Conservation (phyloP, 192 early-diverging fungal genomes). For the Mortierella hygrophila region DNA sequence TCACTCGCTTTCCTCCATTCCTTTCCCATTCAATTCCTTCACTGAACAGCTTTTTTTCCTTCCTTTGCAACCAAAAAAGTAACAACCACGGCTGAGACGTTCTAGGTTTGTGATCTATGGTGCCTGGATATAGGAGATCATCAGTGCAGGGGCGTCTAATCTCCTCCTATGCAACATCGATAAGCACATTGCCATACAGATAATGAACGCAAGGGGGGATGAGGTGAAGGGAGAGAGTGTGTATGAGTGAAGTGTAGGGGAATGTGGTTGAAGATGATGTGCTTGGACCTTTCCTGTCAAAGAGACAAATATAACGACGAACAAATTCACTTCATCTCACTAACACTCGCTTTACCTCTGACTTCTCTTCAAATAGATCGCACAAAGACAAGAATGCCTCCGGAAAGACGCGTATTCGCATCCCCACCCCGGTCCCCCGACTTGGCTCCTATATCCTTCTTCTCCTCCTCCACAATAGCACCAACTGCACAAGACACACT, state of each 20-base stretch:
- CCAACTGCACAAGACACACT: background rate
- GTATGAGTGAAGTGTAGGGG: background rate
- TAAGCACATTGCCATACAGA: background rate
- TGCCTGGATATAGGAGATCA: background rate
- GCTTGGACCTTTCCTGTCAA: background rate
- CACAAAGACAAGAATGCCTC: conserved; percentile 22
- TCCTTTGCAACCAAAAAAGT: background rate
- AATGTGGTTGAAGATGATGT: background rate
- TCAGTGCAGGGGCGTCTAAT: background rate
- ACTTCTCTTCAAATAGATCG: background rate
- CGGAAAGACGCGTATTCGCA: conserved; percentile 32
- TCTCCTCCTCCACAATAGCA: background rate
- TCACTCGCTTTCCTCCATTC: background rate
- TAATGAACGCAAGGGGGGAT: background rate
- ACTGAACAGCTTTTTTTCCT: background rate
- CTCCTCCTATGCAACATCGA: background rate
- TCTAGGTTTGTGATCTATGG: background rate
- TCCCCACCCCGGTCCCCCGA: conserved; percentile 24
- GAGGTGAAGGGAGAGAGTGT: background rate
- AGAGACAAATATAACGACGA: background rate
- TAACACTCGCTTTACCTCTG: background rate
- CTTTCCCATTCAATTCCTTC: background rate
- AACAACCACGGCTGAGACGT: background rate
- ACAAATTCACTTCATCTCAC: background rate
- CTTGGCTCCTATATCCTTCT: background rate